These are phyloP conservation scores for Sarcomyxa edulis DNA, from an alignment of 768 basidiomycete species.

Conservation along the genomic window DNA sequence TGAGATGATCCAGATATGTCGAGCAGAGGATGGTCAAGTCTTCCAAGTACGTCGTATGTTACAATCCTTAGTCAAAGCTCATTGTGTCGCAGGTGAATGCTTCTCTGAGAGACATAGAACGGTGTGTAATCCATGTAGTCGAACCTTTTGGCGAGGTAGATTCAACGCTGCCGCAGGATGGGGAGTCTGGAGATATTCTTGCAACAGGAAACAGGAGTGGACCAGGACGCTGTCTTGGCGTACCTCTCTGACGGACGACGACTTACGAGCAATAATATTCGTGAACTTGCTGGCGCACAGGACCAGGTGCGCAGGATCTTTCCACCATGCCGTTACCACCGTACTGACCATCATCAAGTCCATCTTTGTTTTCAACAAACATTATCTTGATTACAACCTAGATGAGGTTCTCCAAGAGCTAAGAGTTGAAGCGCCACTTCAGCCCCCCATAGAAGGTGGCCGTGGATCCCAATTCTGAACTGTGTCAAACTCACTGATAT, in stretches of 20 bases:
- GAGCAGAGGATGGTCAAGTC: constrained; percentile 59
- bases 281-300: constrained; percentile 69
- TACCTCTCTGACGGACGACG: constrained; percentile 79
- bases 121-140: no score
- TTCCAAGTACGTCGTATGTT: constrained; percentile 39
- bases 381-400: constrained; percentile 66
- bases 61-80: neutral
- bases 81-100: constrained; percentile 43
- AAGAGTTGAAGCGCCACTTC: constrained; percentile 52
- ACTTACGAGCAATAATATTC: constrained; percentile 62
- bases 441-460: constrained; percentile 69
- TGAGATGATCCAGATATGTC: constrained; percentile 59
- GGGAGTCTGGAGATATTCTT: constrained; percentile 70
- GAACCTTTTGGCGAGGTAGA: neutral
- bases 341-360: constrained; percentile 29
- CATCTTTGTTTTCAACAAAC: constrained; percentile 82
- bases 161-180: constrained; percentile 30
- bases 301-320: constrained; percentile 53
- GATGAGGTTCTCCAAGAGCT: constrained; percentile 63
- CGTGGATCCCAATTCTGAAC: neutral
- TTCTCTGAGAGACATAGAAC: constrained; percentile 72
- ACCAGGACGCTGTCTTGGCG: constrained; percentile 64
- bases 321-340: neutral
- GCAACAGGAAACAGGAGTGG: constrained; percentile 65
- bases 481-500: constrained; percentile 6